Percentiles rank a stretch among this genome's conserved stretches.
Evolutionary conservation across 305 asterid species (phyloP).

Genomic region (Rubia tinctorum): DNA sequence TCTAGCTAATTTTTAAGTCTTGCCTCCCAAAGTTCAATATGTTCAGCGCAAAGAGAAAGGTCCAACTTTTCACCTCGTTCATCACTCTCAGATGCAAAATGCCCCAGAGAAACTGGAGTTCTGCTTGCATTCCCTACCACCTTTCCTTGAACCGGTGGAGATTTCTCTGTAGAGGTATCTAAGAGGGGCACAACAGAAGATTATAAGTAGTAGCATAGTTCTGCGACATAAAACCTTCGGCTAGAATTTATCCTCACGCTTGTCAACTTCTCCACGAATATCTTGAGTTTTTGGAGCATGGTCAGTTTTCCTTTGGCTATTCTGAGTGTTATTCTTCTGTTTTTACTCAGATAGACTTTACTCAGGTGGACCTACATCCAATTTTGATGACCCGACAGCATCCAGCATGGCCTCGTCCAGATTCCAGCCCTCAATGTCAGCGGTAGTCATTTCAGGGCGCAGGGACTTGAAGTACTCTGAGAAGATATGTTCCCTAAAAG

Average conservation of each 20-base stretch:
- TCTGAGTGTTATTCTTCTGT: too few relatives aligned
- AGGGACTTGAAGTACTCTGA: too few relatives aligned
- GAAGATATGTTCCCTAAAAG: too few relatives aligned
- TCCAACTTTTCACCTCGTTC: slow-evolving; percentile 2
- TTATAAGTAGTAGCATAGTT: neutral
- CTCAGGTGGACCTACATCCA: too few relatives aligned
- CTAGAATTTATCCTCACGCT: neutral
- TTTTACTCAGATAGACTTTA: too few relatives aligned
- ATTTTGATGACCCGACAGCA: too few relatives aligned
- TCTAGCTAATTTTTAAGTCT: slow-evolving; percentile 2
- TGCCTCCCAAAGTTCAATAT: slow-evolving; percentile 4
- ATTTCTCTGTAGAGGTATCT: neutral
- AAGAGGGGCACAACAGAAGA: neutral
- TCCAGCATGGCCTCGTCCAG: too few relatives aligned
- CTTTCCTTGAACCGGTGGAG: neutral
- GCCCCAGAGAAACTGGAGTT: neutral
- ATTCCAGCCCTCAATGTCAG: too few relatives aligned
- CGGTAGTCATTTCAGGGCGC: too few relatives aligned
- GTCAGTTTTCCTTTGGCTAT: neutral
- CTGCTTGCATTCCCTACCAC: neutral
- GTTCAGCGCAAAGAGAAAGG: slow-evolving; percentile 12
- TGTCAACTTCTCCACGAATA: neutral
- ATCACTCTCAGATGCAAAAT: slow-evolving; percentile 5
- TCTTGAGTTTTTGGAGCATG: neutral
- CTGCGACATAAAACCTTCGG: neutral